Conservation (phyloP, 2,329 filamentous ascomycete genomes). For the Colletotrichum cordylinicola region DNA sequence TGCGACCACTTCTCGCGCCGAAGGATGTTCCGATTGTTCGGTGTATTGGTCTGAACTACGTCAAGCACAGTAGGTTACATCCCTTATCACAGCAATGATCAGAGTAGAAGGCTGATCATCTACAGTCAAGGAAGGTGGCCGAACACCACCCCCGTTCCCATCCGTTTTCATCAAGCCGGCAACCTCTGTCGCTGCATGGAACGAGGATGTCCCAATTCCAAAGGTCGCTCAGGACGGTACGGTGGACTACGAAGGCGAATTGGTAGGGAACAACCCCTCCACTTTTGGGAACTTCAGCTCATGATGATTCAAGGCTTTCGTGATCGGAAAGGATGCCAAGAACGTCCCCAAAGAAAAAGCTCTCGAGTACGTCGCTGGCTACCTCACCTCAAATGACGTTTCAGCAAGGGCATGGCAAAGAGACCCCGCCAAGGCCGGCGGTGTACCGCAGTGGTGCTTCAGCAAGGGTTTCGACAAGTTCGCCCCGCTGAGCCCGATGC, state of each 20-base stretch:
- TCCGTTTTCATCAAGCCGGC: conserved; percentile 58
- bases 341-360: conserved; percentile 52
- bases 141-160: conserved; percentile 54
- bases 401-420: conserved; percentile 58
- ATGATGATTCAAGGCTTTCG: conserved; percentile 38
- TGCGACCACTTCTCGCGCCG: conserved; percentile 33
- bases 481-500: conserved; percentile 58
- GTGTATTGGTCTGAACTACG: conserved; percentile 42
- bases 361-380: conserved; percentile 53
- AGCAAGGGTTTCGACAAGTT: conserved; percentile 62
- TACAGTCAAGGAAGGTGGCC: conserved; percentile 56
- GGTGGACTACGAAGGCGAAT: conserved; percentile 56
- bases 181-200: conserved; percentile 41
- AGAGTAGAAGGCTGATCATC: background rate
- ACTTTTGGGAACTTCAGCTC: background rate
- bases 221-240: conserved; percentile 50
- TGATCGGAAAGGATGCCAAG: conserved; percentile 60
- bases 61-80: conserved; percentile 36
- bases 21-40: conserved; percentile 39
- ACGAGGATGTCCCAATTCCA: conserved; percentile 47
- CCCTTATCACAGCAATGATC: background rate
- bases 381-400: conserved; percentile 55
- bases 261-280: conserved; percentile 30
- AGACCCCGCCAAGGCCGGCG: conserved; percentile 49
- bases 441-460: conserved; percentile 57